Conservation (phyloP, 2,329 filamentous ascomycete species). For the Claviceps africana region DNA sequence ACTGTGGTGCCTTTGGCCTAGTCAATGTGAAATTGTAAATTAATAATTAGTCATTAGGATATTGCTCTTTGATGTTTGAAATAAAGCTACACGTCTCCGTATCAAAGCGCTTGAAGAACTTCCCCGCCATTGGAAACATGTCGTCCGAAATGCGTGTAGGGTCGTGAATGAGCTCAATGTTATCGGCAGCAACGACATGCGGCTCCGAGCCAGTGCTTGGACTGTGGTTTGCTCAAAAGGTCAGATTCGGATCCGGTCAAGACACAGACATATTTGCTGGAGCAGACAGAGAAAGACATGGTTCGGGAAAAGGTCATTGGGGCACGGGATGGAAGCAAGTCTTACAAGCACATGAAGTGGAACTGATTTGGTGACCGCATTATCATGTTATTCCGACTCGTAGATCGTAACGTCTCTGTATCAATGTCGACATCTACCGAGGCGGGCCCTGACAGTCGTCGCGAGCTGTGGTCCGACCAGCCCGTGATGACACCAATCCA, state of each 20-base stretch:
- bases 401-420: slow-evolving; percentile 13
- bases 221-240: slow-evolving; percentile 8
- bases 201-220: slow-evolving; percentile 20
- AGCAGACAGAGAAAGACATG: not conserved
- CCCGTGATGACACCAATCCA: slow-evolving; percentile 75
- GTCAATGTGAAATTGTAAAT: not conserved
- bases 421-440: slow-evolving; percentile 14
- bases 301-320: not conserved
- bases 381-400: slow-evolving; percentile 5
- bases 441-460: slow-evolving; percentile 14
- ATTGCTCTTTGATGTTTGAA: slow-evolving; percentile 68
- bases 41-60: slow-evolving; percentile 58
- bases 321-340: slow-evolving; percentile 12
- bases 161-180: slow-evolving; percentile 50
- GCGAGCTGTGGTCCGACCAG: slow-evolving; percentile 50
- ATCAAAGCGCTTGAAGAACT: slow-evolving; percentile 83
- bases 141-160: slow-evolving; percentile 33
- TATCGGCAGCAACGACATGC: slow-evolving; percentile 48
- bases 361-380: slow-evolving; percentile 31
- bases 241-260: not conserved
- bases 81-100: slow-evolving; percentile 51
- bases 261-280: not conserved
- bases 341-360: slow-evolving; percentile 72
- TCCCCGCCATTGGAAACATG: slow-evolving; percentile 59
- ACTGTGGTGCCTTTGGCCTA: not conserved